Percentiles rank a stretch among this genome's conserved stretches.
These are phyloP conservation scores for Isabelozyma rhagii DNA, from an alignment of 805 yeast genomes.

Conservation along the genomic window DNA sequence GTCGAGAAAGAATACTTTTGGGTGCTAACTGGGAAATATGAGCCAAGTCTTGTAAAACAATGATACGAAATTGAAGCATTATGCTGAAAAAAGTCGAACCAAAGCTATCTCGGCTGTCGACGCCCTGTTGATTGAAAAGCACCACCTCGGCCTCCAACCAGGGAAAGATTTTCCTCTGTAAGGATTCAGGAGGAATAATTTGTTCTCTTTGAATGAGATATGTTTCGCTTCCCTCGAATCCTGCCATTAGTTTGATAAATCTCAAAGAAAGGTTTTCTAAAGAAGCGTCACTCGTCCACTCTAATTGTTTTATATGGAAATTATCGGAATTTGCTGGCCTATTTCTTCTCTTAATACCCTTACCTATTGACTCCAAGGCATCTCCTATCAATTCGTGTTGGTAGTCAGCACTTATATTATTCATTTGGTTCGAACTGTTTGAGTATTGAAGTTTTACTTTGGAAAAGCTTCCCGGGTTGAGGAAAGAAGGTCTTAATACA, in stretches of 20 bases:
- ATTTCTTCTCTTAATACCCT: too few relatives aligned
- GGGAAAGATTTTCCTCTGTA: conserved; percentile 5
- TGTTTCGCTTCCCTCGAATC: not conserved
- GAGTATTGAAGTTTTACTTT: not conserved
- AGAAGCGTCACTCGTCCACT: too few relatives aligned
- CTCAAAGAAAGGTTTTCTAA: too few relatives aligned
- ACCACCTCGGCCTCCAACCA: conserved; percentile 4
- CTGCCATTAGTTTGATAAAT: not conserved
- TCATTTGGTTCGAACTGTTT: not conserved
- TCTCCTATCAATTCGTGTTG: too few relatives aligned
- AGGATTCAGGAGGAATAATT: not conserved
- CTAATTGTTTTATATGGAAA: too few relatives aligned
- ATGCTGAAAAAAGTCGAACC: not conserved
- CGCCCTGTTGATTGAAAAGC: not conserved
- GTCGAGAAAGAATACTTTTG: conserved; percentile 4
- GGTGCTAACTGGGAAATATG: not conserved
- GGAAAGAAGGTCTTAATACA: conserved; percentile 14
- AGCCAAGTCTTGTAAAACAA: conserved; percentile 6
- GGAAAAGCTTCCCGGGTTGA: not conserved
- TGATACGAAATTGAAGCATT: conserved; percentile 1
- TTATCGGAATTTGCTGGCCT: too few relatives aligned
- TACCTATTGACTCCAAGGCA: too few relatives aligned
- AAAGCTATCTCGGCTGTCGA: not conserved
- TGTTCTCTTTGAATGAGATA: conserved; percentile 1
- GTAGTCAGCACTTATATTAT: too few relatives aligned